Percentiles rank a stretch among this genome's conserved stretches.
Conservation (phyloP, 1,284 basidiomycete genomes). For the Rhizoctonia solani region DNA sequence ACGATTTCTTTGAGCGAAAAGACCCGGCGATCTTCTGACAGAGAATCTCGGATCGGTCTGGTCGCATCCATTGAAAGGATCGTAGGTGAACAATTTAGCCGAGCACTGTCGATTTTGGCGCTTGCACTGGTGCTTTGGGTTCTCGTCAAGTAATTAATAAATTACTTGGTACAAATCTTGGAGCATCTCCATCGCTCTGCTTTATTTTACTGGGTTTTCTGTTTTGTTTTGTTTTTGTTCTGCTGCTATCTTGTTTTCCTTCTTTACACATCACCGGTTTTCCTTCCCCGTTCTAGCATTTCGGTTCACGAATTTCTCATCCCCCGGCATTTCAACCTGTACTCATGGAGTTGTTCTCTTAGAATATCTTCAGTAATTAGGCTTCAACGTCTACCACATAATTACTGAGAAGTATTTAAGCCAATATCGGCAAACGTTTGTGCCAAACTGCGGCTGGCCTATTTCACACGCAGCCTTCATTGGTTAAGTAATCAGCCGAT, state of each 20-base stretch:
- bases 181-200: not conserved
- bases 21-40: not conserved
- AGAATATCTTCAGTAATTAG: slow-evolving; percentile 19
- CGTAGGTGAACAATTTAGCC: slow-evolving; percentile 13
- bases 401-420: not conserved
- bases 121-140: slow-evolving; percentile 23
- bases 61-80: not conserved
- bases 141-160: slow-evolving; percentile 4
- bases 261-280: not conserved
- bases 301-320: not conserved
- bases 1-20: slow-evolving; percentile 12
- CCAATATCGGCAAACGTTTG: not conserved
- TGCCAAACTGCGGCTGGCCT: not conserved
- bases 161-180: not conserved
- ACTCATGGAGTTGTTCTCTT: slow-evolving; percentile 1
- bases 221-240: not conserved
- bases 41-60: not conserved
- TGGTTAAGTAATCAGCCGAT: not conserved
- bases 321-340: slow-evolving; percentile 29
- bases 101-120: slow-evolving; percentile 4
- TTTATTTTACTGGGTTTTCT: not conserved
- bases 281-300: not conserved
- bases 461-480: not conserved
- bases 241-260: not conserved
- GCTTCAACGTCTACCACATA: slow-evolving; percentile 3